Evolutionary conservation across 1,139 yeast genomes (phyloP), one percentile per base, ranked within the genome.

Genomic region (Protomyces inundatus): DNA sequence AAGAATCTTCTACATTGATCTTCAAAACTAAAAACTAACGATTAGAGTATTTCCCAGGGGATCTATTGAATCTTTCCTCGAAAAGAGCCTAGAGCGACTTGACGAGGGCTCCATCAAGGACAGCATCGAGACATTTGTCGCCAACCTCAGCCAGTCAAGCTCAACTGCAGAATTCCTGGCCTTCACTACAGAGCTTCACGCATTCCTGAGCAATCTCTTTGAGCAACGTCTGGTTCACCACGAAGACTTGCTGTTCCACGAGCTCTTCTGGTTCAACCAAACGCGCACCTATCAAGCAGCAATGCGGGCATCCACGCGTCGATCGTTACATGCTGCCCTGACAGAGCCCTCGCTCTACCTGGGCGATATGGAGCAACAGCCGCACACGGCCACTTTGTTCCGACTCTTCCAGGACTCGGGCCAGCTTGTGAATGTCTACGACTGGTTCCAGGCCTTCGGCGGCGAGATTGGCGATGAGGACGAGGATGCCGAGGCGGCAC

Each of bases 371-470:
- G 35, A 33, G 6, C 37, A 36, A 36, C 37, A 57, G 32, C 67
- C 67, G 30, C 57, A 65, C 6, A 51, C 64, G 39, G 30, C 66
- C 34, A 55, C 64, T 14, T 58, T 64, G 9, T 64, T 61, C 42
- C 37, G 48, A 30, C 55, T 65, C 14, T 65, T 59, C 46, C 54
- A 54, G 37, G 67, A 65, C 30, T 65, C 66, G 6, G 67, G 67
- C 6, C 60, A 54, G 42, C 53, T 65, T 54, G 55, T 65, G 48
- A 65, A 65, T 51, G 33, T 65, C 46, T 64, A 64, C 40, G 66
- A 65, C 51, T 65, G 67, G 67, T 64, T 48, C 33, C 53, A 58
- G 30, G 67, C 67, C 10, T 65, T 64, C 42, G 39, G 14, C 12
- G 33, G 16, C 7, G 45, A 14, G 30, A 36, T 5, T 12, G 32